Evolutionary conservation across 768 basidiomycete species (phyloP).

Genomic region (Tylopilus sp.): DNA sequence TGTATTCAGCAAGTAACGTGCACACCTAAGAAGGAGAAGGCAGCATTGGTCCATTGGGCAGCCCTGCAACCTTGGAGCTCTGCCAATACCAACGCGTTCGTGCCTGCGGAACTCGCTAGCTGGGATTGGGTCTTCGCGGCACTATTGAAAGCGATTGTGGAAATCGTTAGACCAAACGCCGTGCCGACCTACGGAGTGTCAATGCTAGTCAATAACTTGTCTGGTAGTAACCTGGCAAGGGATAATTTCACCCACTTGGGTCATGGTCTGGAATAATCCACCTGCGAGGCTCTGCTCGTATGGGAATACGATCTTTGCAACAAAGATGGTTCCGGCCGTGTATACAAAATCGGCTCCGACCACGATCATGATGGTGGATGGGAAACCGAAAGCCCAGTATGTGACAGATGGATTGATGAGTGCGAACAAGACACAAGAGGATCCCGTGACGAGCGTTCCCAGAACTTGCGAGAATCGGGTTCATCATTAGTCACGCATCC

Average conservation of each 20-base stretch:
- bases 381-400: constrained; percentile 79
- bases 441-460: constrained; percentile 57
- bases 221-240: background rate
- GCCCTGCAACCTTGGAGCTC: constrained; percentile 54
- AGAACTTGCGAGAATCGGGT: constrained; percentile 30
- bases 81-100: constrained; percentile 34
- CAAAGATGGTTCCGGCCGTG: constrained; percentile 67
- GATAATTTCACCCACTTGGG: constrained; percentile 42
- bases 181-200: constrained; percentile 50
- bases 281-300: constrained; percentile 77
- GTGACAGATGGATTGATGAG: constrained; percentile 51
- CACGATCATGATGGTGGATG: constrained; percentile 58
- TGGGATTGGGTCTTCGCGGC: constrained; percentile 36
- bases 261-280: constrained; percentile 79
- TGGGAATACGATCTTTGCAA: constrained; percentile 61
- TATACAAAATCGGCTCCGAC: constrained; percentile 79
- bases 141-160: constrained; percentile 66
- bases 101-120: constrained; percentile 22
- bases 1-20: background rate
- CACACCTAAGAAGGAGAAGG: constrained; percentile 57
- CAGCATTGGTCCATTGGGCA: constrained; percentile 64
- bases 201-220: background rate
- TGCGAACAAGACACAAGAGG: constrained; percentile 64
- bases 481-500: background rate
- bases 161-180: constrained; percentile 65